Evolutionary conservation across 441 rosid species (phyloP).

Genomic region (Corymbia calophylla): DNA sequence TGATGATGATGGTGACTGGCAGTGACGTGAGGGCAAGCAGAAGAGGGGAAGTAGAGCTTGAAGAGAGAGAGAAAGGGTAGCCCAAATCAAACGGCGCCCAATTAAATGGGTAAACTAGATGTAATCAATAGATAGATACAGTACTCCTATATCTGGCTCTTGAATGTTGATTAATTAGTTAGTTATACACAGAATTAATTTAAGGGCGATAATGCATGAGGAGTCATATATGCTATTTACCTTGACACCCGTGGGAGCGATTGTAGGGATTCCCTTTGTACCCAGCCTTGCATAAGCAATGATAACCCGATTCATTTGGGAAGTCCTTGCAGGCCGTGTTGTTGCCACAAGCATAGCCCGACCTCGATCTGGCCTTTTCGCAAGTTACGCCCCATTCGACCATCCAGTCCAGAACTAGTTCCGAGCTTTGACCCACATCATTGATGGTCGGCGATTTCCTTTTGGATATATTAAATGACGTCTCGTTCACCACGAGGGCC

Average conservation of each 20-base stretch:
- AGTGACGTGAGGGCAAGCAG: no score
- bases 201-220: background rate
- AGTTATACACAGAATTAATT: background rate
- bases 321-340: background rate
- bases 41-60: no score
- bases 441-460: background rate
- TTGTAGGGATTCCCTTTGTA: background rate
- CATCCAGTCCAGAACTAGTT: background rate
- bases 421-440: background rate
- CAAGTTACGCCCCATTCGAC: background rate
- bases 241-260: background rate
- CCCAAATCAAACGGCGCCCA: background rate
- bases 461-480: background rate
- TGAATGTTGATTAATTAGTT: background rate
- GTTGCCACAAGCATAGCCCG: background rate
- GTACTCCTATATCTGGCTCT: background rate
- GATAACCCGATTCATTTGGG: rapidly evolving
- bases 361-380: rapidly evolving
- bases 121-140: no score
- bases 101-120: background rate
- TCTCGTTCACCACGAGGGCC: background rate
- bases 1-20: no score
- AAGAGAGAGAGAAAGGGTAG: background rate
- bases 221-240: background rate
- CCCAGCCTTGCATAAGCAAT: background rate